Percentiles rank a stretch among this genome's conserved stretches.
phyloP scores from a whole-genome alignment of 1,139 yeast species.

The Pichia sp. region DNA sequence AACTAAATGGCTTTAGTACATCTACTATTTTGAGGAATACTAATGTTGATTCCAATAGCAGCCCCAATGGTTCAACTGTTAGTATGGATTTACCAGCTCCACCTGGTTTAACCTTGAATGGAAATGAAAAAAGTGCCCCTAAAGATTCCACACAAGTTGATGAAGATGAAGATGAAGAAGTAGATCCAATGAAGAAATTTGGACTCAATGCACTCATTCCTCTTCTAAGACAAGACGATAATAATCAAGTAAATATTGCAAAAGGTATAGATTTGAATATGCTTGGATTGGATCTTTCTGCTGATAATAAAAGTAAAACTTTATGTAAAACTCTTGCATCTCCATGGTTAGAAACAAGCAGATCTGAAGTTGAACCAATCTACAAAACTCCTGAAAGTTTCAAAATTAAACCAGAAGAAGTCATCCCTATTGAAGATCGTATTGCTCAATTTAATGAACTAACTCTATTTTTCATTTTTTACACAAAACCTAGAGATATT shows the following conservation, averaged over 20 bases:
- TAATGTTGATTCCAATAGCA: background rate
- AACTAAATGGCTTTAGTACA: slow-evolving; percentile 13
- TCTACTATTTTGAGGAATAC: slow-evolving; percentile 8
- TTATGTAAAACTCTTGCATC: slow-evolving; percentile 72
- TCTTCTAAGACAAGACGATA: slow-evolving; percentile 60
- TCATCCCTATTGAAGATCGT: slow-evolving; percentile 52
- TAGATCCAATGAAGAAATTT: slow-evolving; percentile 42
- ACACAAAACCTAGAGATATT: slow-evolving; percentile 88
- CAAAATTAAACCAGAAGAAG: slow-evolving; percentile 35
- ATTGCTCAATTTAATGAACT: slow-evolving; percentile 80
- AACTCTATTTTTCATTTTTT: slow-evolving; percentile 86
- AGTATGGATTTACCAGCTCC: background rate
- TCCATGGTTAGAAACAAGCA: slow-evolving; percentile 91
- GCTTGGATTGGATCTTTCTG: slow-evolving; percentile 58
- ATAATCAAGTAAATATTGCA: slow-evolving; percentile 63
- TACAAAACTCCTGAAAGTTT: slow-evolving; percentile 56
- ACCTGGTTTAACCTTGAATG: slow-evolving; percentile 1
- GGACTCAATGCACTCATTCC: slow-evolving; percentile 72
- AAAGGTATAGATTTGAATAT: slow-evolving; percentile 78
- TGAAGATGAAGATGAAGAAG: slow-evolving; percentile 6
- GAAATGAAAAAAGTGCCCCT: background rate
- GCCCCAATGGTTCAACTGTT: background rate
- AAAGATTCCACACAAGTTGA: background rate
- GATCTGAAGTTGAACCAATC: slow-evolving; percentile 86
- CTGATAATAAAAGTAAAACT: slow-evolving; percentile 33